These are phyloP conservation scores for Aspergillus olivimuriae DNA, from an alignment of 495 filamentous ascomycete genomes.

Conservation along the genomic window DNA sequence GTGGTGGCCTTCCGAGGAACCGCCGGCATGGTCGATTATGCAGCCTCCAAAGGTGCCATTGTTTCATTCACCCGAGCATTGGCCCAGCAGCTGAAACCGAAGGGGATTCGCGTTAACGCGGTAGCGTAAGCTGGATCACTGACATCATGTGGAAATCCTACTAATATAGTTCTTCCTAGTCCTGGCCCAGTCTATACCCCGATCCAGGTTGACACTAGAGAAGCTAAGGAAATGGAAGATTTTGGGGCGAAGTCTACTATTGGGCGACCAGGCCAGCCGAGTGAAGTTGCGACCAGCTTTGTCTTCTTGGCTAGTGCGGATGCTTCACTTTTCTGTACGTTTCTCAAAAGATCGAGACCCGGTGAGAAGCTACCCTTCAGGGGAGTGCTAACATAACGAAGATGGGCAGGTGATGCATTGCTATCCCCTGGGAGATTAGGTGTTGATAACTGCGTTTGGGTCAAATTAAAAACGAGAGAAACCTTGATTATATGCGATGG, in stretches of 20 bases:
- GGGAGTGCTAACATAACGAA: constrained; percentile 6
- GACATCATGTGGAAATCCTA: background rate
- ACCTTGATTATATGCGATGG: too few relatives aligned
- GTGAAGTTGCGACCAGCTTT: constrained; percentile 57
- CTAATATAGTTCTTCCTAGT: constrained; percentile 11
- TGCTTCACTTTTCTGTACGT: constrained; percentile 45
- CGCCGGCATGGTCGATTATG: constrained; percentile 49
- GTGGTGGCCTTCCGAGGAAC: constrained; percentile 51
- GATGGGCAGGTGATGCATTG: constrained; percentile 50
- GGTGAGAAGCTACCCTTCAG: too few relatives aligned
- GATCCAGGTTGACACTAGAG: constrained; percentile 46
- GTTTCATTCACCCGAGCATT: constrained; percentile 52
- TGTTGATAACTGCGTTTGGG: background rate
- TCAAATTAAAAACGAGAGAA: too few relatives aligned
- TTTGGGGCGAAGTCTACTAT: constrained; percentile 34
- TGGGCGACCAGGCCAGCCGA: constrained; percentile 51
- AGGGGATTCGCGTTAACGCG: constrained; percentile 58
- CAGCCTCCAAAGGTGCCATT: constrained; percentile 58
- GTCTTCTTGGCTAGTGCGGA: constrained; percentile 55
- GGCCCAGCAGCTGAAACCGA: constrained; percentile 46
- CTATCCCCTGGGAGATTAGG: constrained; percentile 37
- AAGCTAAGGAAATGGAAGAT: constrained; percentile 46
- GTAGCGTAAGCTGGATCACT: constrained; percentile 40
- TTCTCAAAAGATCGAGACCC: too few relatives aligned
- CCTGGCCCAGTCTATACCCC: constrained; percentile 56